Percentiles rank a stretch among this genome's conserved stretches.
Evolutionary conservation across 306 rosid species (phyloP).

Genomic region (Calophaca sinica): DNA sequence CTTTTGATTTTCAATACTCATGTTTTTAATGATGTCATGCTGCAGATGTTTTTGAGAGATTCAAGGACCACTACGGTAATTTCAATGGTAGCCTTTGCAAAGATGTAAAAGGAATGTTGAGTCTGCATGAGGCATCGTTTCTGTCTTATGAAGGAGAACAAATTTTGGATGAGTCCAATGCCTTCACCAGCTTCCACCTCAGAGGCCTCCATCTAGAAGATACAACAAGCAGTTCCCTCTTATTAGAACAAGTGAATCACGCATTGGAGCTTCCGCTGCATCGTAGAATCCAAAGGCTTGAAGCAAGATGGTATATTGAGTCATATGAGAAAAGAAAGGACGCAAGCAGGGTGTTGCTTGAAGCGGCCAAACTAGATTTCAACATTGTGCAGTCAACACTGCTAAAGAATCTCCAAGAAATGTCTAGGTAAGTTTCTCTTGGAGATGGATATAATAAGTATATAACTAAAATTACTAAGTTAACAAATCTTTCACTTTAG

Average conservation of each 20-base stretch:
- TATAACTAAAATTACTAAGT: no score
- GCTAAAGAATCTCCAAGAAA: constrained; percentile 12
- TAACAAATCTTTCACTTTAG: no score
- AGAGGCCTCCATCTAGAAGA: not conserved
- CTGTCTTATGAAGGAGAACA: constrained; percentile 56
- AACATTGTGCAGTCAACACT: constrained; percentile 57
- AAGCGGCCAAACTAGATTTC: constrained; percentile 61
- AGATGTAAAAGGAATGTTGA: constrained; percentile 63
- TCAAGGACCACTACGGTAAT: constrained; percentile 32
- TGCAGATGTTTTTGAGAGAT: constrained; percentile 61
- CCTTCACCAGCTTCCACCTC: constrained; percentile 48
- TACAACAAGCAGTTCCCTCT: not conserved
- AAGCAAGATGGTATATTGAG: constrained; percentile 63
- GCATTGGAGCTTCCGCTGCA: constrained; percentile 61
- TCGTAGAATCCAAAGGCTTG: constrained; percentile 54
- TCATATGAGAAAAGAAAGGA: constrained; percentile 46
- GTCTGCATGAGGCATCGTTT: constrained; percentile 65
- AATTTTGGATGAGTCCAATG: constrained; percentile 61
- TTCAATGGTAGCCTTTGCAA: constrained; percentile 17
- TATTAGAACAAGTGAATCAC: constrained; percentile 49
- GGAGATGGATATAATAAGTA: no score
- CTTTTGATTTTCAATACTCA: no score
- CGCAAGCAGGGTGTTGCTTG: constrained; percentile 46
- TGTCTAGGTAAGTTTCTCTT: no score
- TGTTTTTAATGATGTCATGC: not conserved